Evolutionary conservation across 2,329 filamentous ascomycete species (phyloP).

Genomic region (Pseudogymnoascus sp.): DNA sequence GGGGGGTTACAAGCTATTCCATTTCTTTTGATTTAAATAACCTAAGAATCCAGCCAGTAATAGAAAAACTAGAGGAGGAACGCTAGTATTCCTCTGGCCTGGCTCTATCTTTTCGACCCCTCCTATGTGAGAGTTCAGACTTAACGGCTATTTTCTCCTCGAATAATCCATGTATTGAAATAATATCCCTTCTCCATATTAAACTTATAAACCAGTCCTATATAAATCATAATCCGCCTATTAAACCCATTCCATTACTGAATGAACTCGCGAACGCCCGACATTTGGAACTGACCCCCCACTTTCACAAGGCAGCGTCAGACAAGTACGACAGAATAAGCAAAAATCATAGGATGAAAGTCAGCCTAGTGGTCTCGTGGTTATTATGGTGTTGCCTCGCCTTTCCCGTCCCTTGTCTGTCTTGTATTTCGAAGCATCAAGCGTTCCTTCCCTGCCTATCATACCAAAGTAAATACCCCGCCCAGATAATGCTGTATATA

Average conservation of each 20-base stretch:
- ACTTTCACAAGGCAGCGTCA: conserved; percentile 5
- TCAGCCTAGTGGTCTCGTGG: conserved; percentile 1
- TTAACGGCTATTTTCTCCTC: neutral
- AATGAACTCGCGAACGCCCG: neutral
- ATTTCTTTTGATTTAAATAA: neutral
- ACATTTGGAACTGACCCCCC: neutral
- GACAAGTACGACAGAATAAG: conserved; percentile 6
- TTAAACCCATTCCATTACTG: conserved; percentile 2
- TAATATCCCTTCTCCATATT: neutral
- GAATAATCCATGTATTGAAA: neutral
- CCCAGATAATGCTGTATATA: neutral
- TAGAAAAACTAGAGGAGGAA: neutral
- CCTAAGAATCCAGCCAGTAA: conserved; percentile 4
- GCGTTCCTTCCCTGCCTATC: conserved; percentile 6
- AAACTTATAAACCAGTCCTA: neutral
- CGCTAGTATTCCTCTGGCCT: neutral
- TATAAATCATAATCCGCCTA: neutral
- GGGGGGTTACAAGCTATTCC: neutral
- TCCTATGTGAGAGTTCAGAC: neutral
- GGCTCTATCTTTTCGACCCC: neutral
- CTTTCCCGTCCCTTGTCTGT: neutral
- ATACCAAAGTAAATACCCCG: conserved; percentile 5
- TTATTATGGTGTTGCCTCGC: conserved; percentile 1
- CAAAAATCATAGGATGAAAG: conserved; percentile 5
- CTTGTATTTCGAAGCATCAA: conserved; percentile 3